Evolutionary conservation across 202 grass and related monocot species (phyloP).

Genomic region (Panicum hallii): DNA sequence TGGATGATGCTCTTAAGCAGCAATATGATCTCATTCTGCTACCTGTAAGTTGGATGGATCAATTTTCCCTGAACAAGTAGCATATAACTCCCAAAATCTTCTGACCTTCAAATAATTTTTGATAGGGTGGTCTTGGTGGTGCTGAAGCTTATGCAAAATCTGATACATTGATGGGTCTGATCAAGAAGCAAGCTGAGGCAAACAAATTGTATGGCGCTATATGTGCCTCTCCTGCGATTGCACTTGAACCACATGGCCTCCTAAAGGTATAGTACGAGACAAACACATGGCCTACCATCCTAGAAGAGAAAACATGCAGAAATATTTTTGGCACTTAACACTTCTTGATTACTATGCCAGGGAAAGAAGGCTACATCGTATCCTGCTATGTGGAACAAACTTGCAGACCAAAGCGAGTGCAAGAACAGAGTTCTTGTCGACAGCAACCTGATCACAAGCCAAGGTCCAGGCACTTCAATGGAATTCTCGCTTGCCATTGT

Average conservation of each 20-base stretch:
- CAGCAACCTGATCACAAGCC: slow-evolving; percentile 92
- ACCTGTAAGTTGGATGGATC: slow-evolving; percentile 61
- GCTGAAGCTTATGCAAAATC: slow-evolving; percentile 87
- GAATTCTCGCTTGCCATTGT: slow-evolving; percentile 85
- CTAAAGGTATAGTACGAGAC: slow-evolving; percentile 64
- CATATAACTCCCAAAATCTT: not conserved
- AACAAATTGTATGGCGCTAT: slow-evolving; percentile 89
- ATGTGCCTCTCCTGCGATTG: slow-evolving; percentile 89
- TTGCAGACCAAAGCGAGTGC: slow-evolving; percentile 78
- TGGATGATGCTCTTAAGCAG: slow-evolving; percentile 71
- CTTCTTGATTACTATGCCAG: slow-evolving; percentile 40
- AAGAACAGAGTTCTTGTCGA: slow-evolving; percentile 80
- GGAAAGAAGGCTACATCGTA: slow-evolving; percentile 91
- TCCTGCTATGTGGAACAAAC: slow-evolving; percentile 81
- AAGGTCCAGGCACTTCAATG: slow-evolving; percentile 85
- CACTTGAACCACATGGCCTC: slow-evolving; percentile 80
- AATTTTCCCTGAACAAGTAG: not conserved
- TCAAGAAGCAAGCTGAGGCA: slow-evolving; percentile 77
- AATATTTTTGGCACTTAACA: not conserved
- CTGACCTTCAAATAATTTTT: slow-evolving; percentile 21
- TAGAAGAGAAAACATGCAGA: not conserved
- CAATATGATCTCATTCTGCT: slow-evolving; percentile 80
- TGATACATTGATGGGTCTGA: slow-evolving; percentile 72
- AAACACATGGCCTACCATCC: not conserved
- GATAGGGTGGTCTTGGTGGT: slow-evolving; percentile 85